These are phyloP conservation scores for Arabidopsis arenosa DNA, from an alignment of 345 rosid genomes.

Conservation along the genomic window DNA sequence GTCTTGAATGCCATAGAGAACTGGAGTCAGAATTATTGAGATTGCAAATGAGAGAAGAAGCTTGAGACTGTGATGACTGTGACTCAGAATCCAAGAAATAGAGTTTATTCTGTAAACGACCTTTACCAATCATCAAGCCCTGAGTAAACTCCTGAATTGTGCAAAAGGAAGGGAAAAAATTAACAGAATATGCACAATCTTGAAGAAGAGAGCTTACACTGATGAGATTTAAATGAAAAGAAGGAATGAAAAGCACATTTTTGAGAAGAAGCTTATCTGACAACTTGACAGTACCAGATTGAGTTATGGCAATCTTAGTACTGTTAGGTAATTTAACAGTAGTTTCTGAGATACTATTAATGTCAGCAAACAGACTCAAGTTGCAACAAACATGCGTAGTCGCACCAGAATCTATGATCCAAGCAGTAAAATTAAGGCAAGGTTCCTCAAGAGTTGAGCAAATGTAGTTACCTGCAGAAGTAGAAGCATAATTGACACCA, in stretches of 20 bases:
- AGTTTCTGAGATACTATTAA: too few species aligned
- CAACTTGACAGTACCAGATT: background rate
- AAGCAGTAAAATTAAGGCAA: too few species aligned
- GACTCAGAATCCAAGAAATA: background rate
- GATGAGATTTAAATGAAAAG: background rate
- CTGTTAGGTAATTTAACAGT: too few species aligned
- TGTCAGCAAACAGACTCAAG: too few species aligned
- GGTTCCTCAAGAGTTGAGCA: too few species aligned
- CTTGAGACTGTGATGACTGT: background rate
- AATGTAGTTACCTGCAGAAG: too few species aligned
- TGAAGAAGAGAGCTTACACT: background rate
- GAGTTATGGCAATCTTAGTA: background rate
- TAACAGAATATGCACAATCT: background rate
- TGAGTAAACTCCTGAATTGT: background rate
- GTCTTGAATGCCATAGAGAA: too few species aligned
- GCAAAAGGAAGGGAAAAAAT: background rate
- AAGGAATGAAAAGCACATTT: background rate
- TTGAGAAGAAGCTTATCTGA: background rate
- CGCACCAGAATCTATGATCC: too few species aligned
- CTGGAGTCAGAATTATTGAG: too few species aligned
- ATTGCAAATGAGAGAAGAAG: too few species aligned
- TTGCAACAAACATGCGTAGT: too few species aligned
- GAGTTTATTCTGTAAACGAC: background rate
- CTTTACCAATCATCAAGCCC: constrained; percentile 4
- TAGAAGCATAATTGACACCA: too few species aligned